Percentiles rank a stretch among this genome's conserved stretches.
phyloP scores from a whole-genome alignment of 1,284 basidiomycete genomes.

The Ceratobasidium sp. region DNA sequence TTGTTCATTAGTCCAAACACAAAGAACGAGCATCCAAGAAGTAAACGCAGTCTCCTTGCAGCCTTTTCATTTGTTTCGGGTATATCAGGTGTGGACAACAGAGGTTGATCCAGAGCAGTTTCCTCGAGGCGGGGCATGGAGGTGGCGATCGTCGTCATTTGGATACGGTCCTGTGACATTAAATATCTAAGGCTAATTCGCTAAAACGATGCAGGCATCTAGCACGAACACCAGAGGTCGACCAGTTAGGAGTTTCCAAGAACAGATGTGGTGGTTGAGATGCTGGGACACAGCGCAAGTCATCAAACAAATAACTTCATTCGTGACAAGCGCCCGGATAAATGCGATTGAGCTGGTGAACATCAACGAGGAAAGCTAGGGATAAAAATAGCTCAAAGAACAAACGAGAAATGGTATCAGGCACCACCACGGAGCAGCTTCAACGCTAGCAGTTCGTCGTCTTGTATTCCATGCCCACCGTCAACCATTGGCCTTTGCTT shows the following conservation, averaged over 20 bases:
- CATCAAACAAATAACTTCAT: slow-evolving; percentile 3
- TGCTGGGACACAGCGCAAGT: neutral
- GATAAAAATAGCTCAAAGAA: neutral
- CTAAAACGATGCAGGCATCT: neutral
- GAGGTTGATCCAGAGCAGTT: slow-evolving; percentile 16
- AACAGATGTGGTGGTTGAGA: slow-evolving; percentile 5
- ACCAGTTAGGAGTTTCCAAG: neutral
- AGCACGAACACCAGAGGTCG: slow-evolving; percentile 11
- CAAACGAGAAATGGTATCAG: neutral
- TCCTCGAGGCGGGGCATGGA: slow-evolving; percentile 22
- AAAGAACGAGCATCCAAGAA: slow-evolving; percentile 69
- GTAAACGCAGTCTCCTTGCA: slow-evolving; percentile 53
- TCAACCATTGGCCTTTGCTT: slow-evolving; percentile 49
- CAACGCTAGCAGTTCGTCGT: slow-evolving; percentile 69
- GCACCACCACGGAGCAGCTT: slow-evolving; percentile 57
- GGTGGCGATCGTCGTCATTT: slow-evolving; percentile 1
- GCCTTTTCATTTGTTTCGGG: slow-evolving; percentile 15
- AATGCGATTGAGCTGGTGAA: neutral
- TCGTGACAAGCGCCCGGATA: neutral
- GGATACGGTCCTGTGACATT: slow-evolving; percentile 28
- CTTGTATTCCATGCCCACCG: slow-evolving; percentile 57
- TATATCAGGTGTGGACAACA: slow-evolving; percentile 6
- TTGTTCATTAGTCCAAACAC: slow-evolving; percentile 73
- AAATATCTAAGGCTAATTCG: neutral
- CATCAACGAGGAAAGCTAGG: neutral